Conservation (phyloP, 805 yeast genomes). For the Torulaspora microellipsoides region DNA sequence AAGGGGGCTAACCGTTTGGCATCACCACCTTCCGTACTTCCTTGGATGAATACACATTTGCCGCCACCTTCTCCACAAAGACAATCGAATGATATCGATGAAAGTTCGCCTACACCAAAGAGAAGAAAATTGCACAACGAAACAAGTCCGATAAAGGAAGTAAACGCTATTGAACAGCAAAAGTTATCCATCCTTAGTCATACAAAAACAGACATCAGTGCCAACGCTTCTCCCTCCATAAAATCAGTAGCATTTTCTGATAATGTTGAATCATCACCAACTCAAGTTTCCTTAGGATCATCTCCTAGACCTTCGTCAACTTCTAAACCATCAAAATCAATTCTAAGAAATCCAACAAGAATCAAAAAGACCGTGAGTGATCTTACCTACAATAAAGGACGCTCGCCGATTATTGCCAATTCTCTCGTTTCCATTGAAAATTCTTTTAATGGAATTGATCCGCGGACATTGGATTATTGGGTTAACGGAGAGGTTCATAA, state of each 20-base stretch:
- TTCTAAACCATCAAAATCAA: conserved; percentile 27
- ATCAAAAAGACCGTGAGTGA: conserved; percentile 3
- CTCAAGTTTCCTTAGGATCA: conserved; percentile 13
- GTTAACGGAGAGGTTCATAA: conserved; percentile 29
- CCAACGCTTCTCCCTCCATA: conserved; percentile 19
- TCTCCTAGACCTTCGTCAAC: conserved; percentile 21
- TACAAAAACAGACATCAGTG: not conserved
- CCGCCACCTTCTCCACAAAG: conserved; percentile 7
- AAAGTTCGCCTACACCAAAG: conserved; percentile 24
- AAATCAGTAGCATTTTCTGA: conserved; percentile 33
- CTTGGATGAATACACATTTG: conserved; percentile 7
- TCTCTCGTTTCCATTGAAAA: not conserved
- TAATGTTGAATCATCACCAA: conserved; percentile 27
- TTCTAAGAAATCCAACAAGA: conserved; percentile 17
- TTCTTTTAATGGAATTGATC: conserved; percentile 2
- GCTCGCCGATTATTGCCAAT: conserved; percentile 2
- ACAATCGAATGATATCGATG: not conserved
- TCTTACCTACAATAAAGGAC: not conserved
- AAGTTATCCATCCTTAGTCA: not conserved
- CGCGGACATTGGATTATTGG: conserved; percentile 25
- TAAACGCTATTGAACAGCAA: not conserved
- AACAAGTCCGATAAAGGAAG: conserved; percentile 5
- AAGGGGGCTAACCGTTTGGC: conserved; percentile 3
- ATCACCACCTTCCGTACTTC: conserved; percentile 5
- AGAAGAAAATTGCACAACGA: conserved; percentile 13